Base-by-base conservation (phyloP, 768 basidiomycete species). In the Cytidiella melzeri region DNA sequence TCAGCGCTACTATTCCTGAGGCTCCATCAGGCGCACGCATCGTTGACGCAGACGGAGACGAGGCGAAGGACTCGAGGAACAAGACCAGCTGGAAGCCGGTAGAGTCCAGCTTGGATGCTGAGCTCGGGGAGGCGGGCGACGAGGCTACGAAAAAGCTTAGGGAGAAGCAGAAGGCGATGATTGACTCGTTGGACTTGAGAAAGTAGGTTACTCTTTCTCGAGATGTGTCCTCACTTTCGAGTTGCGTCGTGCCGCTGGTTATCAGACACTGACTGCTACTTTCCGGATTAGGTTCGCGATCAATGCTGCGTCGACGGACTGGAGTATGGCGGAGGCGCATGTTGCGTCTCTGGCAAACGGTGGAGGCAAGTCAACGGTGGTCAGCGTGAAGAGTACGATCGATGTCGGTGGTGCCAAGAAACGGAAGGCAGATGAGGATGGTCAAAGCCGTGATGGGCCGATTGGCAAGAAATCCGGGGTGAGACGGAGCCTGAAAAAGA, bases 101-200 rank as follows among this genome's bases (percentile, higher is more conserved):
- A 21, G 55, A 61, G 51, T 60, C 60, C 41, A 54, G 43, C 18
- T 54, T 67, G 34, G 60, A 63, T 51, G 64, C 61, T 21, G 67
- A 69, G 59, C 62, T 69, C 23, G 55, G 55, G 51, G 83, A 84
- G 53, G 92, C 88, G 0, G 93, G 88, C 0, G 77, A 81, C 53
- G 77, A 78, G 54, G 84, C 77, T 43, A 72, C 84, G 40, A 67
- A 62, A 42, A 57, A 57, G 49, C 67, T 80, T 55, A 65, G 70
- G 25, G 84, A 86, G 68, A 79, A 85, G 65, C 93, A 97, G 67
- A 74, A 85, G 20, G 86, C 87, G 65, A 81, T 97, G 74, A 83
- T 98, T 43, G 83, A 91, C 55, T 79, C 88, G 19, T 74, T 99
- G 25, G 92, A 97, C 69, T 68, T 97, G 52, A 80, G 74, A 68